Evolutionary conservation across 169 alveolate species (phyloP), one percentile per base, ranked within the genome.

Genomic region (Perkinsus olseni): DNA sequence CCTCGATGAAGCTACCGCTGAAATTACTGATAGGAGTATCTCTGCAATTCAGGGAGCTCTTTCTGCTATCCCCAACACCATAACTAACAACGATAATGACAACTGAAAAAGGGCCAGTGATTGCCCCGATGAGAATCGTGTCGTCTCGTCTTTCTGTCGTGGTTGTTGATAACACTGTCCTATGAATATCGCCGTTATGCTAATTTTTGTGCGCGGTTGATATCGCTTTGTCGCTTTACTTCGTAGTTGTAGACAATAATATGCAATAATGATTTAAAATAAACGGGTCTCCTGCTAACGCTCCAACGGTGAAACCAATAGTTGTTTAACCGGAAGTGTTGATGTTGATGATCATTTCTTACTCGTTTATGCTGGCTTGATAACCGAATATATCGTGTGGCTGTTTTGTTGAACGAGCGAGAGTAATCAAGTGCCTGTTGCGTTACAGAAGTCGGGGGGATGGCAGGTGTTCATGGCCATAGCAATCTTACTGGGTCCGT

Each of bases 31-130:
- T 62, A 24, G 31, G 82, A 62, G 82, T 24, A 62, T 62, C 82
- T 62, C 82, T 62, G 82, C 82, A 62, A 62, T 62, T 62, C 82
- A 62, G 82, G 82, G 82, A 62, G 82, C 82, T 62, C 82, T 24
- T 62, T 62, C 36, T 62, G 82, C 82, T 28, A 21, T 24, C 82
- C 17, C 34, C 17, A 62, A 13, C 34, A 62, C 82, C 82, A 62
- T 62, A 28, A 62, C 82, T 3, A n/a, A 13, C 17, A 62, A 13
- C 82, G 34, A 62, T 62, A 28, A 62, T 62, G 82, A 62, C 34
- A 24, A 62, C 8, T 28, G 28, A 62, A 21, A 62, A 21, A 62
- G 82, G 31, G 82, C 82, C 82, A 62, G 17, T 62, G 82, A 13
- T 62, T 24, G 82, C 82, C 31, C 82, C 1, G 82, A 4, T 62